Evolutionary conservation across 2,329 filamentous ascomycete genomes (phyloP).

Genomic region (Ophiostoma pallidulum): DNA sequence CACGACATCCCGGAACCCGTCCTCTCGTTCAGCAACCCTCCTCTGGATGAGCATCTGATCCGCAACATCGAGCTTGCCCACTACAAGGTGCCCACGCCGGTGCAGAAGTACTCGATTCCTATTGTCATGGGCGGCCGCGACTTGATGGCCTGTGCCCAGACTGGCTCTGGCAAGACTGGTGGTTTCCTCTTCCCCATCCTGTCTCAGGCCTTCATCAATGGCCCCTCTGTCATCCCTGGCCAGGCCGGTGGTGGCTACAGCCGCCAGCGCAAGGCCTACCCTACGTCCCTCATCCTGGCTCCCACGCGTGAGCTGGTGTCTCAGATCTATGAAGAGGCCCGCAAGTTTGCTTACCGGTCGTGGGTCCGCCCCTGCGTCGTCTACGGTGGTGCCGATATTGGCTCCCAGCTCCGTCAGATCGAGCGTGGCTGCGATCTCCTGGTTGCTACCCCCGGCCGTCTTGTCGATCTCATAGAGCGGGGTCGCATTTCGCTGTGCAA

Average conservation of each 20-base stretch:
- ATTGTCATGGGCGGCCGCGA: constrained; percentile 98
- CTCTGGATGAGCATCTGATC: constrained; percentile 87
- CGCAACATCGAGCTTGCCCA: constrained; percentile 87
- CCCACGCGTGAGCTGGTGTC: constrained; percentile 97
- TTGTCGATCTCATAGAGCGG: constrained; percentile 96
- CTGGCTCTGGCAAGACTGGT: constrained; percentile 98
- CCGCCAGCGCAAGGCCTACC: constrained; percentile 95
- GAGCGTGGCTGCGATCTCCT: constrained; percentile 95
- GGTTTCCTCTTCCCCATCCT: constrained; percentile 99
- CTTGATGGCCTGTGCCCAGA: constrained; percentile 99
- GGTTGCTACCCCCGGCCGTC: constrained; percentile 91
- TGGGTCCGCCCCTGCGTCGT: constrained; percentile 98
- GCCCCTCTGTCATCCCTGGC: constrained; percentile 62
- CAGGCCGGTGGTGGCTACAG: constrained; percentile 62
- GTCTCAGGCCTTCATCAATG: constrained; percentile 90
- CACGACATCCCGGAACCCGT: constrained; percentile 89
- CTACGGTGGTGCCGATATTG: constrained; percentile 98
- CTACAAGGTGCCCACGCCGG: constrained; percentile 92
- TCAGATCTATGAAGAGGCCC: constrained; percentile 94
- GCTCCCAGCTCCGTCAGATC: constrained; percentile 94
- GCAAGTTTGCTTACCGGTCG: constrained; percentile 97
- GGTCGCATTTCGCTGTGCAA: constrained; percentile 94
- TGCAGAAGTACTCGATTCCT: constrained; percentile 98
- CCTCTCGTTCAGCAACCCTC: constrained; percentile 83
- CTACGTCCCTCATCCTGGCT: constrained; percentile 89